These are phyloP conservation scores for Debaryomyces robertsiae DNA, from an alignment of 1,139 yeast genomes.

Conservation along the genomic window DNA sequence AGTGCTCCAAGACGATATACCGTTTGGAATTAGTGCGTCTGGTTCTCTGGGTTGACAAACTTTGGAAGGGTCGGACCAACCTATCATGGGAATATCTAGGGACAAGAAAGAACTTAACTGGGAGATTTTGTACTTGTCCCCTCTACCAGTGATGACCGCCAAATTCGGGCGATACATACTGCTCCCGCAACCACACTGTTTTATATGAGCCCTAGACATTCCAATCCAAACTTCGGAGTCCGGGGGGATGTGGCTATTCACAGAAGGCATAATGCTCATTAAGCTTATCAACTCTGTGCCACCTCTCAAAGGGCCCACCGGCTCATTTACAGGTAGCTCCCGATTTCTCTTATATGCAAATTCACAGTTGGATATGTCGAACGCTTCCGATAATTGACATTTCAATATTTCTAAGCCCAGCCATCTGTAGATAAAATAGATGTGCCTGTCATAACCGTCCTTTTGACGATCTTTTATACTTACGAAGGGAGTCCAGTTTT, in stretches of 20 bases:
- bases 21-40: constrained; percentile 39
- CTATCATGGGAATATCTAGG: constrained; percentile 35
- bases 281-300: constrained; percentile 26
- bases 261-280: constrained; percentile 13
- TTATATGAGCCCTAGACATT: constrained; percentile 49
- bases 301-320: constrained; percentile 15
- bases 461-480: constrained; percentile 11
- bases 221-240: constrained; percentile 53
- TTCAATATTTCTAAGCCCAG: constrained; percentile 27
- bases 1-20: constrained; percentile 31
- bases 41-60: constrained; percentile 23
- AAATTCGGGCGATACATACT: constrained; percentile 50
- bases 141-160: constrained; percentile 40
- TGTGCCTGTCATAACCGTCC: constrained; percentile 21
- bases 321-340: constrained; percentile 17
- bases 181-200: constrained; percentile 51
- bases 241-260: constrained; percentile 18
- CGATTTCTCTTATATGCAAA: constrained; percentile 28
- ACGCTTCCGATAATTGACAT: constrained; percentile 23
- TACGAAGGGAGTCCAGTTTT: constrained; percentile 15
- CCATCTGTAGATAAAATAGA: constrained; percentile 36
- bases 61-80: constrained; percentile 36
- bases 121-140: constrained; percentile 24
- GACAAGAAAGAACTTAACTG: constrained; percentile 40
- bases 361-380: constrained; percentile 21